Evolutionary conservation across 768 basidiomycete species (phyloP), one percentile per base, ranked within the genome.

Genomic region (Udeniomyces megalosporus): DNA sequence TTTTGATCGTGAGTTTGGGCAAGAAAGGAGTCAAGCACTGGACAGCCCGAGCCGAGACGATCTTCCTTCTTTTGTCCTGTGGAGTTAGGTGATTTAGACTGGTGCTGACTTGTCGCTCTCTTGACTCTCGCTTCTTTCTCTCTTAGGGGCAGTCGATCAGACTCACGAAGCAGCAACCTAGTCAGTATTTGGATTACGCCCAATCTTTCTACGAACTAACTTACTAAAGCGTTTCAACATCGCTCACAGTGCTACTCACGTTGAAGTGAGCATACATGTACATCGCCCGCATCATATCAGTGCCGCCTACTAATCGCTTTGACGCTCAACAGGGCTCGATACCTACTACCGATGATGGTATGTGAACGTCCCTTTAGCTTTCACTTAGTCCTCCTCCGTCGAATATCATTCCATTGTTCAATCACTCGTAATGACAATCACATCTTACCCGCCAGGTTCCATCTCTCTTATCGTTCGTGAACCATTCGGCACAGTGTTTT

Each of bases 391-490:
- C 10, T 2, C n/a, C 46, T 3, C 24, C n/a, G n/a, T n/a, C n/a
- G n/a, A n/a, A n/a, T n/a, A n/a, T n/a, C n/a, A n/a, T n/a, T n/a
- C n/a, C n/a, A n/a, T n/a, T n/a, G n/a, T n/a, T n/a, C n/a, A n/a
- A n/a, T n/a, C n/a, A n/a, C n/a, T n/a, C n/a, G n/a, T n/a, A n/a
- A n/a, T n/a, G n/a, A n/a, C n/a, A n/a, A 34, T 3, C 28, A 48
- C 15, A 47, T 46, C 7, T 34, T 29, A 34, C 17, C 20, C 31
- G 20, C 4, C 46, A 59, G 58, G 61, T 47, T 57, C 61, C 2
- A 50, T 64, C 34, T 50, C 62, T 14, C 35, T 64, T 22, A 51
- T 64, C 20, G 22, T 53, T 8, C 56, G 62, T 15, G 62, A 64
- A 29, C 62, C 62, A 8, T 64, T 31, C 26, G 62, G 62, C 2